Conservation (phyloP, 2,329 filamentous ascomycete species). For the Pyricularia sp. region DNA sequence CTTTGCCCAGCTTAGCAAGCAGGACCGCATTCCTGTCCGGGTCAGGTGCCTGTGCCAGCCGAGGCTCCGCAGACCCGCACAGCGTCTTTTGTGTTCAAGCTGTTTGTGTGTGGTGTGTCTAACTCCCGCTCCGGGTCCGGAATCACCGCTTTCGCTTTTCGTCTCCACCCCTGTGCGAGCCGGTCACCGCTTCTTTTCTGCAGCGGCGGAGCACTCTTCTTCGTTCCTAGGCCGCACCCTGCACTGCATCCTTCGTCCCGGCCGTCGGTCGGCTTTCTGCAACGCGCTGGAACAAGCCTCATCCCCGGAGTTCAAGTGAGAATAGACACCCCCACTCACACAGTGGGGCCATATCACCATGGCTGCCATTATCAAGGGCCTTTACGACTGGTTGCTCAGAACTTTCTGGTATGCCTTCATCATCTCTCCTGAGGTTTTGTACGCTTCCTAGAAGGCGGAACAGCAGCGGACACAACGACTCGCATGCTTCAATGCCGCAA, state of each 20-base stretch:
- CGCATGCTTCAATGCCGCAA: background rate
- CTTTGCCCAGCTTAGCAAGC: background rate
- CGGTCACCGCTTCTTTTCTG: background rate
- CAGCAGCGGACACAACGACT: background rate
- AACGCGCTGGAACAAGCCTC: background rate
- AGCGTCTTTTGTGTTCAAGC: background rate
- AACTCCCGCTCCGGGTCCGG: background rate
- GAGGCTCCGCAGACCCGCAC: constrained; percentile 1
- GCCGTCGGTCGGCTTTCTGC: background rate
- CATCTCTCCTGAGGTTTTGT: background rate
- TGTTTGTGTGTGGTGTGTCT: background rate
- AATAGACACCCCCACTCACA: constrained; percentile 11
- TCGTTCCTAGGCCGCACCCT: background rate
- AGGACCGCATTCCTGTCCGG: background rate
- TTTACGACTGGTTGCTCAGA: constrained; percentile 97
- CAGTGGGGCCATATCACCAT: constrained; percentile 40
- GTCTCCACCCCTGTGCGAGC: background rate
- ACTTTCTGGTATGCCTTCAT: constrained; percentile 74
- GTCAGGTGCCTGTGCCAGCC: background rate
- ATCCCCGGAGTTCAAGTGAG: background rate
- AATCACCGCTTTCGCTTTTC: background rate
- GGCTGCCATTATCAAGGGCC: constrained; percentile 83
- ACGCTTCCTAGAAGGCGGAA: background rate
- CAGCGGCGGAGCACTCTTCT: background rate
- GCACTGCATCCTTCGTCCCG: background rate